A percentile compares a stretch with the other conserved stretches of the same genome.
phyloP scores from a whole-genome alignment of 352 stramenopile species.

The Globisporangium abappressorium region DNA sequence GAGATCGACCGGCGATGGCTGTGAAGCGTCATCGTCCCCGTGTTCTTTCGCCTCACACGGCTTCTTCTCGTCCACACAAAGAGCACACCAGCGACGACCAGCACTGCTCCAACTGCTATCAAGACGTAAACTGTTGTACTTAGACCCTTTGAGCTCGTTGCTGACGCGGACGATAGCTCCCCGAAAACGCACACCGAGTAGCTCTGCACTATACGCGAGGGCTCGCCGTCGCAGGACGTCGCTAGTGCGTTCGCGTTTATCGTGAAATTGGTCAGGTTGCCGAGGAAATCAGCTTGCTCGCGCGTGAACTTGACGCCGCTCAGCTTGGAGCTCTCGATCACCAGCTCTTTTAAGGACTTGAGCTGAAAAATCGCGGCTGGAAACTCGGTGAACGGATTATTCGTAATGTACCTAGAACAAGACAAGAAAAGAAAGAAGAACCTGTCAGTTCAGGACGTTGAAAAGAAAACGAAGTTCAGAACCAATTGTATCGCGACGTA shows the following conservation, averaged over 20 bases:
- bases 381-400: constrained; percentile 18
- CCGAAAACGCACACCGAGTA: constrained; percentile 29
- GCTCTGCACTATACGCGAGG: constrained; percentile 9
- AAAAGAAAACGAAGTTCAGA: background rate
- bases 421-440: background rate
- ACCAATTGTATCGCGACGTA: constrained; percentile 3
- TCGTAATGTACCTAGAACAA: constrained; percentile 10
- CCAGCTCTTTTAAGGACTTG: constrained; percentile 19
- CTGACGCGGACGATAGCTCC: background rate
- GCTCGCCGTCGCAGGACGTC: constrained; percentile 17
- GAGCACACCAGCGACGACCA: constrained; percentile 1
- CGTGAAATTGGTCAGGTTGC: constrained; percentile 24
- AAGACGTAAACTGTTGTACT: constrained; percentile 1
- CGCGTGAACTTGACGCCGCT: constrained; percentile 22
- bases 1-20: constrained; percentile 5
- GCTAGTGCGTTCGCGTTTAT: constrained; percentile 26
- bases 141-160: background rate
- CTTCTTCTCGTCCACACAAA: constrained; percentile 8
- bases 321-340: constrained; percentile 23
- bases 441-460: background rate
- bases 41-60: background rate
- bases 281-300: constrained; percentile 26
- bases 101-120: constrained; percentile 2
- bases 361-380: constrained; percentile 21
- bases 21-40: background rate